These are phyloP conservation scores for Micractinium sp. DNA, from an alignment of 139 green algal genomes.

Conservation along the genomic window DNA sequence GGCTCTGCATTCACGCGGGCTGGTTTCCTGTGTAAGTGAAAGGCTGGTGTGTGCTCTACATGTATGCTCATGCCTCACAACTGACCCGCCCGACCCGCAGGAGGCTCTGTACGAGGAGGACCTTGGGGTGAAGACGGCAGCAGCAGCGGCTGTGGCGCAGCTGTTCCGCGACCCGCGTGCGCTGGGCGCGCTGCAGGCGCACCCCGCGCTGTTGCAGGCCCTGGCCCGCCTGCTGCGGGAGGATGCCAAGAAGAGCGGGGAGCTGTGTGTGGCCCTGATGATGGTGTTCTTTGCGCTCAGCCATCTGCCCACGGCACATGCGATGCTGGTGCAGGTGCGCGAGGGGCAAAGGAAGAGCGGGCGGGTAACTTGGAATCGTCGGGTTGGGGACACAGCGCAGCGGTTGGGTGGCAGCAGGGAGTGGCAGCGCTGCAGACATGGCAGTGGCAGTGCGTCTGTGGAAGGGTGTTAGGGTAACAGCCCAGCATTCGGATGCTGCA, in stretches of 20 bases:
- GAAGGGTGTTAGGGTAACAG: too few relatives aligned
- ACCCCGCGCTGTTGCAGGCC: slow-evolving; percentile 78
- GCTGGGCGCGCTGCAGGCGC: slow-evolving; percentile 69
- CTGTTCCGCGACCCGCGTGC: slow-evolving; percentile 69
- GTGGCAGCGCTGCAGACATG: neutral
- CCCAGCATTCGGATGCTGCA: too few relatives aligned
- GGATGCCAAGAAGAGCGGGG: slow-evolving; percentile 78
- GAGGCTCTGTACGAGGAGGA: slow-evolving; percentile 86
- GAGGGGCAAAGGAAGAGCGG: neutral
- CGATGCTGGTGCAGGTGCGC: slow-evolving; percentile 41
- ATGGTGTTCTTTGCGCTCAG: slow-evolving; percentile 81
- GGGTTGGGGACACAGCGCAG: neutral
- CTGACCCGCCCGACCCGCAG: slow-evolving; percentile 22
- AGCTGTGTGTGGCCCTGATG: slow-evolving; percentile 79
- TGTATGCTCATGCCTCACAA: neutral
- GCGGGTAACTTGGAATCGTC: neutral
- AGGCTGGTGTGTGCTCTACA: neutral
- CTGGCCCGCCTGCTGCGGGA: slow-evolving; percentile 82
- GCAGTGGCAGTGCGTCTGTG: neutral
- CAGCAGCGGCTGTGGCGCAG: slow-evolving; percentile 67
- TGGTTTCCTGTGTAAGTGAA: neutral
- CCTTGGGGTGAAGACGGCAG: slow-evolving; percentile 63
- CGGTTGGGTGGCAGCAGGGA: too few relatives aligned
- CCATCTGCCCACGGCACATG: slow-evolving; percentile 81
- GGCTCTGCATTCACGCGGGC: too few relatives aligned